Conservation (phyloP, 2,329 filamentous ascomycete species). For the Westerdykella ornata region DNA sequence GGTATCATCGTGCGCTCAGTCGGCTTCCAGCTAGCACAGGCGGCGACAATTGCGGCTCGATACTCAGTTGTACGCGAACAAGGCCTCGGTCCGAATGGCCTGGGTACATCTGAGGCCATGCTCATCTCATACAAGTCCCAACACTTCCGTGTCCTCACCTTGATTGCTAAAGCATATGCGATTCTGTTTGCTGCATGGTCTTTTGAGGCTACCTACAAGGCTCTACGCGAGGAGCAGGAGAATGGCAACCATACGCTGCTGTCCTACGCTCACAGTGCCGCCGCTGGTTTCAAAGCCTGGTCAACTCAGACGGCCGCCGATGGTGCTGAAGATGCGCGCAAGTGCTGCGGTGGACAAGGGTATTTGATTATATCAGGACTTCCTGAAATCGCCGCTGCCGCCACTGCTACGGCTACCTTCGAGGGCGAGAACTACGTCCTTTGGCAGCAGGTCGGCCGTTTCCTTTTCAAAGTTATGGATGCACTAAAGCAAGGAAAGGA, state of each 20-base stretch:
- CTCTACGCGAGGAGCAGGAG: slow-evolving; percentile 3
- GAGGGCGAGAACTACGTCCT: slow-evolving; percentile 42
- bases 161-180: slow-evolving; percentile 13
- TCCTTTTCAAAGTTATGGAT: slow-evolving; percentile 23
- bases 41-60: slow-evolving; percentile 46
- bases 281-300: slow-evolving; percentile 46
- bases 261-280: slow-evolving; percentile 45
- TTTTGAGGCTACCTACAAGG: slow-evolving; percentile 5
- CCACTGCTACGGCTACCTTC: slow-evolving; percentile 26
- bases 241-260: slow-evolving; percentile 40
- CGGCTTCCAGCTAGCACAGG: slow-evolving; percentile 45
- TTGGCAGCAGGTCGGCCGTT: slow-evolving; percentile 35
- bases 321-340: slow-evolving; percentile 34
- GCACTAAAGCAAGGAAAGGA: slow-evolving; percentile 6
- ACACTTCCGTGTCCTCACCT: slow-evolving; percentile 13
- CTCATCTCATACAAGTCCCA: slow-evolving; percentile 15
- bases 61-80: slow-evolving; percentile 45
- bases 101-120: slow-evolving; percentile 1
- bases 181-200: slow-evolving; percentile 12
- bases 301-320: slow-evolving; percentile 46
- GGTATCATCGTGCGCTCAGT: slow-evolving; percentile 40
- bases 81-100: slow-evolving; percentile 8
- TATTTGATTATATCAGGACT: slow-evolving; percentile 33
- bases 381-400: slow-evolving; percentile 23
- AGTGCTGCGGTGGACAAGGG: slow-evolving; percentile 37